Evolutionary conservation across 2,329 filamentous ascomycete genomes (phyloP), one percentile per base, ranked within the genome.

Genomic region (Cladophialophora immunda): DNA sequence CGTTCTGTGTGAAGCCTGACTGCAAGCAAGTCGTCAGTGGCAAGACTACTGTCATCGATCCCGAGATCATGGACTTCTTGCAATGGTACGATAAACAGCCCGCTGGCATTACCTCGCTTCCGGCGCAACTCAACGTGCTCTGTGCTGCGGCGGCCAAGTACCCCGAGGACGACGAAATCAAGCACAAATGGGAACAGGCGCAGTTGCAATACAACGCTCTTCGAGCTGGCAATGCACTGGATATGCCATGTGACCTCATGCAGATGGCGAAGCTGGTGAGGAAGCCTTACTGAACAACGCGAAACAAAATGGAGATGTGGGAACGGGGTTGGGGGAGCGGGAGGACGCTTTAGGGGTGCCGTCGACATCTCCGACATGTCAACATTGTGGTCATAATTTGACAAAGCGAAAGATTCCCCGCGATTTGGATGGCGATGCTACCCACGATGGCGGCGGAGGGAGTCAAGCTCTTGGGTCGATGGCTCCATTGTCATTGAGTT

Each of bases 81-180:
- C 41, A 54, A 30, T 70, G 68, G 68, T 70, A 70, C 45, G 66
- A 70, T 22, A 52, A 58, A n/a, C 68, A 70, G 47, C 19, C 63
- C 5, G 41, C 68, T 7, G 50, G 13, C 2, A 5, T 70, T 11
- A 61, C 52, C 19, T 25, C 19, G 30, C 47, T 36, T 8, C 32
- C 56, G 3, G 55, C 54, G 6, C 62, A 70, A 47, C 3, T 66
- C 2, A 54, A 66, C 3, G 60, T 70, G 29, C 45, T 70, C 29
- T 63, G 58, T 15, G 27, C 53, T 32, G 65, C 66, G 13, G 19
- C 53, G 11, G 60, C 62, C 8, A 66, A 62, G 38, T 66, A 55
- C 19, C 68, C 68, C 5, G 63, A 61, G 29, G 65, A 70, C 15
- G 52, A 58, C 1, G 64, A 58, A 2, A 64, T 70, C 64, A 58